phyloP scores from a whole-genome alignment of 2,329 filamentous ascomycete genomes.

The Aulographum hederae region DNA sequence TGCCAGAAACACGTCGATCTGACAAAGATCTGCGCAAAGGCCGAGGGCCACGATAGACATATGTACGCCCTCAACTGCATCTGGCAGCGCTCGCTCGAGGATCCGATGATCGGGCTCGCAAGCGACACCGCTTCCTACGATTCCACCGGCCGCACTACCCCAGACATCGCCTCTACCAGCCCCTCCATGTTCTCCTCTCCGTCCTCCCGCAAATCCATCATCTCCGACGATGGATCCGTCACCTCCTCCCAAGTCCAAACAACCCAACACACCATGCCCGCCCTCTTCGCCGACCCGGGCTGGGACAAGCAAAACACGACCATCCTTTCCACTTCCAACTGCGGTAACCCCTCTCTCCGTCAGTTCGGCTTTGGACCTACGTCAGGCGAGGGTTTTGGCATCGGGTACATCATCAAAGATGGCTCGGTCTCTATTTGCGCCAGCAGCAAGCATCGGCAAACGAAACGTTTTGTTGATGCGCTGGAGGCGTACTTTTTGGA shows the following conservation, averaged over 20 bases:
- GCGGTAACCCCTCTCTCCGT: constrained; percentile 82
- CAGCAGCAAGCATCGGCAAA: constrained; percentile 85
- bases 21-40: constrained; percentile 76
- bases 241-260: constrained; percentile 26
- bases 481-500: constrained; percentile 83
- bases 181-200: constrained; percentile 35
- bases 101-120: constrained; percentile 34
- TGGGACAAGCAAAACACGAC: constrained; percentile 96
- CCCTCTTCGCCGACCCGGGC: constrained; percentile 70
- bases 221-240: constrained; percentile 30
- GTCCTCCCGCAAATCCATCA: constrained; percentile 27
- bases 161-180: constrained; percentile 27
- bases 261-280: constrained; percentile 40
- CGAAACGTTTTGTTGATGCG: constrained; percentile 72
- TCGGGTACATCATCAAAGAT: constrained; percentile 98
- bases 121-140: constrained; percentile 33
- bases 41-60: constrained; percentile 79
- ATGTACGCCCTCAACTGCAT: constrained; percentile 87
- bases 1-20: constrained; percentile 64
- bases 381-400: constrained; percentile 84
- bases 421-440: constrained; percentile 81
- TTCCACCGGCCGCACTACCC: constrained; percentile 28
- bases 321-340: constrained; percentile 93
- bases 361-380: constrained; percentile 96
- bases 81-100: constrained; percentile 76